Base-by-base conservation (phyloP, 2,329 filamentous ascomycete genomes). In the Conoideocrella luteorostrata region DNA sequence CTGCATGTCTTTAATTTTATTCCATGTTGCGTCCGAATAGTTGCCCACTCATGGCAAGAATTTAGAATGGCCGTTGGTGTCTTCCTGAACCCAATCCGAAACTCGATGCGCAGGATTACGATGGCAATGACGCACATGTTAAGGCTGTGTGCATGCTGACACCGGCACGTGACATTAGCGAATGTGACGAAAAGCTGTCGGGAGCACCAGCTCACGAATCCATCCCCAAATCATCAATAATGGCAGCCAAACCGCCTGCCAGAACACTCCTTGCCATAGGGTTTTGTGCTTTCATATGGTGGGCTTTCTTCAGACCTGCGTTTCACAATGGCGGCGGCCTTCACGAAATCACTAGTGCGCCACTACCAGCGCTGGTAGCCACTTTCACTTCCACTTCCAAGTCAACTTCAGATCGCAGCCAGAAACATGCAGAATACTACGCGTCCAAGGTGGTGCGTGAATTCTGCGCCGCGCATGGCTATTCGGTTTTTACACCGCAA, bases 381-480 rank as follows among this genome's bases (percentile, higher is more conserved):
- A n/a, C n/a, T n/a, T n/a, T n/a, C n/a, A n/a, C n/a, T n/a, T n/a
- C n/a, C n/a, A 32, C 17, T 32, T 32, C 13, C n/a, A 32, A 15
- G 29, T 12, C 29, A 15, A 32, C 29, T 32, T 32, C 29, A 15
- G 29, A 32, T 32, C 29, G 29, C 29, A 15, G 12, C 29, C 29
- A 29, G 12, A 20, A 5, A 21, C 33, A 37, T 10, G 12, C 21
- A 2, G 42, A 23, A 2, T 44, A 39, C 35, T 44, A 44, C 42
- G 36, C 26, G n/a, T 44, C 42, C 15, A 22, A 29, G 13, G 42
- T 35, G 11, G 42, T 35, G 7, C 53, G 39, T 20, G 49, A 53
- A 2, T 56, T 63, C 26, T 66, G 63, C 48, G 49, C 50, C 5
- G 51, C 60, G 12, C 62, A 64, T 28, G 61, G 60, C 23, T 65